Percentiles rank a stretch among this genome's conserved stretches.
These are phyloP conservation scores for Microcyclosporella mali DNA, from an alignment of 2,329 filamentous ascomycete genomes.

Conservation along the genomic window DNA sequence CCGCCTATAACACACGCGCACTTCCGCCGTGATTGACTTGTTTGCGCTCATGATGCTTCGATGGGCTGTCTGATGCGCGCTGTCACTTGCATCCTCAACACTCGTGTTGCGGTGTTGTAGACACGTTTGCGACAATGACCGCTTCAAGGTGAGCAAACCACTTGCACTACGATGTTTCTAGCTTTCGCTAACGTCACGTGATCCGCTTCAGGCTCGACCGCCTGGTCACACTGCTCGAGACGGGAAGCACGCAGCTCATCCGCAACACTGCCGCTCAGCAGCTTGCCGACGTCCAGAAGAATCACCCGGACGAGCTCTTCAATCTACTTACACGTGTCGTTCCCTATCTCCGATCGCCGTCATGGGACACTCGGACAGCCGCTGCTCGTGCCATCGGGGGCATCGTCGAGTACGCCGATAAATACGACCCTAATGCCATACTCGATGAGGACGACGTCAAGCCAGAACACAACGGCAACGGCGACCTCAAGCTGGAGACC, in stretches of 20 bases:
- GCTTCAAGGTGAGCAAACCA: conserved; percentile 21
- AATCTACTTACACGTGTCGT: conserved; percentile 89
- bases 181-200: conserved; percentile 14
- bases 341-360: conserved; percentile 90
- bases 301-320: conserved; percentile 95
- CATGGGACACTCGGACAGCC: conserved; percentile 93
- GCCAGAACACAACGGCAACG: conserved; percentile 33
- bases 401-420: conserved; percentile 81
- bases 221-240: conserved; percentile 76
- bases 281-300: conserved; percentile 94
- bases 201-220: conserved; percentile 33
- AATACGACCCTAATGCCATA: conserved; percentile 68
- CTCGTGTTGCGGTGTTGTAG: neutral
- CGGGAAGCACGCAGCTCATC: conserved; percentile 91
- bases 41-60: neutral
- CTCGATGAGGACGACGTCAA: conserved; percentile 25
- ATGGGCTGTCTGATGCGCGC: neutral
- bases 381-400: conserved; percentile 91
- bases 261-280: conserved; percentile 96
- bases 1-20: too few species aligned
- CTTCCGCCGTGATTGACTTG: too few species aligned
- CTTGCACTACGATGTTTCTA: neutral
- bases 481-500: conserved; percentile 54
- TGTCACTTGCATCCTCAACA: neutral
- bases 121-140: conserved; percentile 14